Evolutionary conservation across 768 basidiomycete genomes (phyloP).

Genomic region (Daedaleopsis sinensis): DNA sequence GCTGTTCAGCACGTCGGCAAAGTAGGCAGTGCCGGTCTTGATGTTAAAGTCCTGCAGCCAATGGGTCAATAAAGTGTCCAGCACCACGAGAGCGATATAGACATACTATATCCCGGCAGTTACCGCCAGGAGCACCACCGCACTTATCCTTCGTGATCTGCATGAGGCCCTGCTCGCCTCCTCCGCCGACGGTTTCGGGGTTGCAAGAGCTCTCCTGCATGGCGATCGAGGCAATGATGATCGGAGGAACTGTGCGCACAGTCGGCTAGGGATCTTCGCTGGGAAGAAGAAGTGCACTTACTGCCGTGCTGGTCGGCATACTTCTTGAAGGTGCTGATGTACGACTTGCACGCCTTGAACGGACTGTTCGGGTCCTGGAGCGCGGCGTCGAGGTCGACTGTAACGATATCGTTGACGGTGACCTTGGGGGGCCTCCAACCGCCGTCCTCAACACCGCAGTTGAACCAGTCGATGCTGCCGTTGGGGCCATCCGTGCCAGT

Average conservation of each 20-base stretch:
- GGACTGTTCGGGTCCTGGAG: slow-evolving; percentile 51
- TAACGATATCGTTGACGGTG: slow-evolving; percentile 51
- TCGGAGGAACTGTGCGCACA: slow-evolving; percentile 55
- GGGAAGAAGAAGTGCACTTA: slow-evolving; percentile 27
- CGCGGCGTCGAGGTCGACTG: slow-evolving; percentile 49
- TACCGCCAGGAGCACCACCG: slow-evolving; percentile 47
- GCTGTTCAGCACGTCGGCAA: slow-evolving; percentile 49
- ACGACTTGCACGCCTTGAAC: slow-evolving; percentile 61
- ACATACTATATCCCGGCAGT: slow-evolving; percentile 45
- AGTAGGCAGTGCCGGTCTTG: slow-evolving; percentile 61
- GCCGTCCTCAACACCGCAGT: slow-evolving; percentile 65
- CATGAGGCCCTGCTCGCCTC: slow-evolving; percentile 87
- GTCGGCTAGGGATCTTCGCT: neutral
- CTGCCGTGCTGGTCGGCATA: slow-evolving; percentile 49
- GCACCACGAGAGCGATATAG: neutral
- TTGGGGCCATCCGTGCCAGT: slow-evolving; percentile 63
- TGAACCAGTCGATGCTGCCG: slow-evolving; percentile 74
- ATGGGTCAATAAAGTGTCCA: neutral
- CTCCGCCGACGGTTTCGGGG: slow-evolving; percentile 65
- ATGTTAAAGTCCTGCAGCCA: slow-evolving; percentile 68
- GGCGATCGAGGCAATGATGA: slow-evolving; percentile 83
- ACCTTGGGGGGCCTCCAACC: slow-evolving; percentile 80
- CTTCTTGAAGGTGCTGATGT: slow-evolving; percentile 57
- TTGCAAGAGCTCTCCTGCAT: slow-evolving; percentile 89
- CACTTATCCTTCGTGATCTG: slow-evolving; percentile 84